Base-by-base conservation (phyloP, 305 asterid genomes). In the Fraxinus floribunda region DNA sequence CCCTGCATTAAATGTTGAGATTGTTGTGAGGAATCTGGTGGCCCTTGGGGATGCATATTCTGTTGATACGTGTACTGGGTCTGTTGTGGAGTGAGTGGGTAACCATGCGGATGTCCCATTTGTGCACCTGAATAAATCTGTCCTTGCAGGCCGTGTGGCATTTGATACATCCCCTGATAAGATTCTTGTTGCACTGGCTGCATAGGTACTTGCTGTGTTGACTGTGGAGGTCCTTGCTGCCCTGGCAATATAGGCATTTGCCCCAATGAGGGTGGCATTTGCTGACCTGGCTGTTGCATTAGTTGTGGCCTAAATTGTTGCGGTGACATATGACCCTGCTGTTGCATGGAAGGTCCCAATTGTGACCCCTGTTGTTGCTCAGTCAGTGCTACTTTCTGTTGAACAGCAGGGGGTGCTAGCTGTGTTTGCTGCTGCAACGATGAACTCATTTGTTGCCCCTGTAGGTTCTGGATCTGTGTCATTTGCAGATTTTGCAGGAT, bases 331-430 rank as follows among this genome's bases (percentile, higher is more conserved):
- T 90, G 93, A 64, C 85, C 88, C 52, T 89, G 94, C 41, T 88
- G 97, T 82, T 88, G 91, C 78, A 84, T 49, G 36, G 88, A 74
- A 74, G 88, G 83, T n/a, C 89, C 94, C 83, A 81, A 78, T 70
- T 87, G 90, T 22, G 95, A 86, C 82, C 94, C 91, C 80, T 91
- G 96, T 73, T 83, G 86, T 81, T 91, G 95, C 76, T 88, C 90
- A 44, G 85, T 80, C 7, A 84, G 89, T 35, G 80, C 79, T 66
- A 82, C 89, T 78, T 86, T 88, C 72, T 85, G 92, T 76, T 87
- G 93, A 55, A 85, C 73, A 74, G 75, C 85, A 83, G 86, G 91
- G 22, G 87, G 83, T 18, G 83, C 76, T 52, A 78, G 76, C 71
- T 90, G 95, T 49, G 84, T 16, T 66, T 90, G 92, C 57, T 89